Evolutionary conservation across 345 rosid genomes (phyloP), one percentile per base, ranked within the genome.

Genomic region (Odontarrhena argentea): DNA sequence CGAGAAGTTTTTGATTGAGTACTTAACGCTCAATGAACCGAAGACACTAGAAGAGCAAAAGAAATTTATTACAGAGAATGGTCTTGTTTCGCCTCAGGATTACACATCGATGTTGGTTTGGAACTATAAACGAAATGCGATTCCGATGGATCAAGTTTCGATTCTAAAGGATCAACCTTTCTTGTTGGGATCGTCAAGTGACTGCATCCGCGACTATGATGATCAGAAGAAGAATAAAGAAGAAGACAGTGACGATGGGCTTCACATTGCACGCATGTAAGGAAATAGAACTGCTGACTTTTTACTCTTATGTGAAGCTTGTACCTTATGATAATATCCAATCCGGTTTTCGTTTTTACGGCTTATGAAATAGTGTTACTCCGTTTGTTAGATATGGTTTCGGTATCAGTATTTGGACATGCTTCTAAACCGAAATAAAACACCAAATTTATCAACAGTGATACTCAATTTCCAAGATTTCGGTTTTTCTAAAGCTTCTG

Each of bases 61-160:
- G 71, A 63, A 60, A 30, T 78, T 78, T 75, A 86, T 94, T 15
- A 74, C 74, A 59, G 96, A 83, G 66, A 88, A 83, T 25, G 97
- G 99, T 13, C 89, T 94, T 30, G 81, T 94, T 69, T 94, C 99
- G 4, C 85, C 99, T 41, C 97, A 91, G 71, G 96, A 94, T 67
- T 91, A 85, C 68, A 69, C 84, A 35, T 87, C 96, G 5, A 90
- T 94, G 97, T 87, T 94, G 60, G 97, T 94, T 43, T 94, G 99
- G 99, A 91, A 88, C 84, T 94, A 91, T 73, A 94, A 91, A 69
- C 79, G 95, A 78, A 94, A 94, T 50, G 82, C 87, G 13, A 80
- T 87, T 57, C 80, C 60, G 4, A 81, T 84, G 78, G 92, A 85
- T 73, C 92, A 83, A 71, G 77, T 82, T 66, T 83, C 94, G 53